Percentiles rank a stretch among this genome's conserved stretches.
Conservation (phyloP, 192 early-diverging fungal genomes). For the Chytriomyces hyalinus region DNA sequence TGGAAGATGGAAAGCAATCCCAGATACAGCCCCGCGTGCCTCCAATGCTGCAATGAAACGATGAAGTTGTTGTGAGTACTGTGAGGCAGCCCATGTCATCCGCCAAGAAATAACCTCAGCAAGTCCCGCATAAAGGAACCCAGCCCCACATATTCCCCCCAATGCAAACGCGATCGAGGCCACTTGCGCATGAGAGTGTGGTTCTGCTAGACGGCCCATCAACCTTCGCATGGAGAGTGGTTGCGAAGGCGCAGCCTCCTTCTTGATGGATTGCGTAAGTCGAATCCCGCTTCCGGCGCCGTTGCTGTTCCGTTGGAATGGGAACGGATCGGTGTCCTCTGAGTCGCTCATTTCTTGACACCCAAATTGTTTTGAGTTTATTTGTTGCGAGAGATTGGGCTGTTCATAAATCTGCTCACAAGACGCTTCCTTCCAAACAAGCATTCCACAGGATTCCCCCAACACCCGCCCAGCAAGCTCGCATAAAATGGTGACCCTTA, state of each 20-base stretch:
- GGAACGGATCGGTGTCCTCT: background rate
- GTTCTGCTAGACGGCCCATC: background rate
- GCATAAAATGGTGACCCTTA: too few species aligned
- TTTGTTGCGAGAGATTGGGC: too few species aligned
- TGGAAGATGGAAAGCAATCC: constrained; percentile 77
- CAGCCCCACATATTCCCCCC: background rate
- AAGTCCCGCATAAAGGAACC: background rate
- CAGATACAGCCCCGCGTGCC: constrained; percentile 67
- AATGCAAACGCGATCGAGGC: background rate
- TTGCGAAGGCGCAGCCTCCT: background rate
- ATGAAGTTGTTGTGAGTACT: background rate
- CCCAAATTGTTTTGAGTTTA: background rate
- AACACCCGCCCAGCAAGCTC: too few species aligned
- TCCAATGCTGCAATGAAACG: background rate
- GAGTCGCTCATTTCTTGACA: background rate
- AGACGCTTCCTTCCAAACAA: too few species aligned
- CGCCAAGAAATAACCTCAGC: background rate
- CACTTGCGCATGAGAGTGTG: constrained; percentile 17
- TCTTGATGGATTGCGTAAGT: background rate
- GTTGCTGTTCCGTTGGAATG: background rate
- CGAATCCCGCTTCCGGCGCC: background rate
- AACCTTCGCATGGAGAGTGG: background rate
- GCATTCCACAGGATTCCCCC: too few species aligned
- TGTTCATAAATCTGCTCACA: too few species aligned
- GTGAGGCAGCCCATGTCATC: background rate